Percentiles rank a stretch among this genome's conserved stretches.
Evolutionary conservation across 2,329 filamentous ascomycete species (phyloP).

Genomic region (Aspergillus chevalieri): DNA sequence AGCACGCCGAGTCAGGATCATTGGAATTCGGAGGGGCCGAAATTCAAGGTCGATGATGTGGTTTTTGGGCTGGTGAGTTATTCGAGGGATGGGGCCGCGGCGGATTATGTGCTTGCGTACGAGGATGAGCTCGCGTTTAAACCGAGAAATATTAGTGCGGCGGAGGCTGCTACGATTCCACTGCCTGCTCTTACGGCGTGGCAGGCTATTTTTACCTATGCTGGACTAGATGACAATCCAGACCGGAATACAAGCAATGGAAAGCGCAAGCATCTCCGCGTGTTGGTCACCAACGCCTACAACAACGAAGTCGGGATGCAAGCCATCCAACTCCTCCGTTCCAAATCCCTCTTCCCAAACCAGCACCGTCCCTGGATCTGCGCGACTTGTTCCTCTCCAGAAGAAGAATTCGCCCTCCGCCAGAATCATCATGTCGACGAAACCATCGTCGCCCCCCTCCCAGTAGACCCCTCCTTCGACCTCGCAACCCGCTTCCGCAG

Average conservation of each 20-base stretch:
- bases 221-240: slow-evolving; percentile 23
- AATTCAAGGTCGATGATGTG: slow-evolving; percentile 35
- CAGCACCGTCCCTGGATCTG: slow-evolving; percentile 31
- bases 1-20: slow-evolving; percentile 28
- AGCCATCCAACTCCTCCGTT: slow-evolving; percentile 32
- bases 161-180: slow-evolving; percentile 33
- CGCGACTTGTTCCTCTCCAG: slow-evolving; percentile 23
- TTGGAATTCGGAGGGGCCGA: slow-evolving; percentile 24
- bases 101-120: slow-evolving; percentile 34
- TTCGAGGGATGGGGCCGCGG: slow-evolving; percentile 35
- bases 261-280: slow-evolving; percentile 16
- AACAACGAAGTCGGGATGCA: slow-evolving; percentile 33
- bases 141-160: slow-evolving; percentile 29
- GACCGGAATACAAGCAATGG: slow-evolving; percentile 4
- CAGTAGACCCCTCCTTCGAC: slow-evolving; percentile 21
- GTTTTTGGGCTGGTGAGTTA: slow-evolving; percentile 36
- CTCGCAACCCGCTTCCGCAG: slow-evolving; percentile 26
- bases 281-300: slow-evolving; percentile 34
- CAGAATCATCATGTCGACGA: slow-evolving; percentile 27
- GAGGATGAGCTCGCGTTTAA: slow-evolving; percentile 36
- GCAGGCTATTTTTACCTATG: slow-evolving; percentile 37
- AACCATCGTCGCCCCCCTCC: slow-evolving; percentile 24
- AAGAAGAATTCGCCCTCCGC: slow-evolving; percentile 20
- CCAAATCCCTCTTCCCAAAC: slow-evolving; percentile 25
- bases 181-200: slow-evolving; percentile 36